Evolutionary conservation across 495 filamentous ascomycete species (phyloP).

Genomic region (Daldinia caldariorum): DNA sequence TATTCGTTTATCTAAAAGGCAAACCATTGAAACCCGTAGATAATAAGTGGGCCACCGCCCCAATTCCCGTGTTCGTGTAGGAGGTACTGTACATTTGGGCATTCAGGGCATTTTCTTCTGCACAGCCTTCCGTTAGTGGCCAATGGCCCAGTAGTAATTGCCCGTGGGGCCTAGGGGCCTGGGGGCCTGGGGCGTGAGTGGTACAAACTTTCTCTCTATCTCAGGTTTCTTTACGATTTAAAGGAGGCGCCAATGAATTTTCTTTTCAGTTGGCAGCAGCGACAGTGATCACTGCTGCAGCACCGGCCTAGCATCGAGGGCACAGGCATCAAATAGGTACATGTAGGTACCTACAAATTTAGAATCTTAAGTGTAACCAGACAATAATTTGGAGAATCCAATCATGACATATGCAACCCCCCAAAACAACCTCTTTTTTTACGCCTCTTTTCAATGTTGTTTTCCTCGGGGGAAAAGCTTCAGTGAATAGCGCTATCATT

Average conservation of each 20-base stretch:
- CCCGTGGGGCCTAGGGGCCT: slow-evolving; percentile 1
- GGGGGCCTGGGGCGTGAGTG: slow-evolving; percentile 18
- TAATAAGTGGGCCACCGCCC: slow-evolving; percentile 18
- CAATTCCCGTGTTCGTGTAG: slow-evolving; percentile 34
- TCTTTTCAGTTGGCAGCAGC: slow-evolving; percentile 24
- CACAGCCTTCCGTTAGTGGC: slow-evolving; percentile 39
- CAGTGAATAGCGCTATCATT: background rate
- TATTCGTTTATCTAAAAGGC: background rate
- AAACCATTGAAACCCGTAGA: background rate
- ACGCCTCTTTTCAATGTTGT: slow-evolving; percentile 10
- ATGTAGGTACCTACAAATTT: background rate
- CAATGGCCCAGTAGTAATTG: slow-evolving; percentile 27
- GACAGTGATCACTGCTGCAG: slow-evolving; percentile 26
- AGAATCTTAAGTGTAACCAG: background rate
- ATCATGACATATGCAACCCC: background rate
- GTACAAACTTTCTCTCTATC: background rate
- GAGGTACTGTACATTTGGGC: slow-evolving; percentile 22
- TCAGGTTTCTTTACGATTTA: too few relatives aligned
- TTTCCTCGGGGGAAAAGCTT: background rate
- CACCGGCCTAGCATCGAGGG: background rate
- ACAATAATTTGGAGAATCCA: background rate
- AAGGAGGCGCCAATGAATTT: slow-evolving; percentile 16
- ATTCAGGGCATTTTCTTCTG: slow-evolving; percentile 17
- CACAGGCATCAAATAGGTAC: background rate
- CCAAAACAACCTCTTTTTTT: slow-evolving; percentile 4